Percentiles rank a stretch among this genome's conserved stretches.
phyloP scores from a whole-genome alignment of 208 protist genomes.

The Leishmania turanica region DNA sequence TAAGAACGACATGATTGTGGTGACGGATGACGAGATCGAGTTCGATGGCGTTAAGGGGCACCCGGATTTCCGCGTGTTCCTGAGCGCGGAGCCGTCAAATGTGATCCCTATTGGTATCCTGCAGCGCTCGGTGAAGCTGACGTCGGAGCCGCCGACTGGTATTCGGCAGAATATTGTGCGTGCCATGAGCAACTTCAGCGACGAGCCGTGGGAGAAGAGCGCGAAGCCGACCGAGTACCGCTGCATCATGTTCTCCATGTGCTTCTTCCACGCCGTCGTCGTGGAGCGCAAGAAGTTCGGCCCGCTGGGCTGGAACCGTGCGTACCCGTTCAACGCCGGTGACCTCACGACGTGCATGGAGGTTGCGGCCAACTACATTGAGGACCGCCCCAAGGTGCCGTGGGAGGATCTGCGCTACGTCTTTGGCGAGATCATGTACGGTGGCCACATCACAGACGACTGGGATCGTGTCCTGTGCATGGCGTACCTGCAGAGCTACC shows the following conservation, averaged over 20 bases:
- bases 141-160: conserved; percentile 98
- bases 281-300: conserved; percentile 99
- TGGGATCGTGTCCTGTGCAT: conserved; percentile 97
- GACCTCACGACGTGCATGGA: conserved; percentile 97
- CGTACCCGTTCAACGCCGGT: conserved; percentile 98
- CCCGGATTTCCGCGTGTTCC: conserved; percentile 97
- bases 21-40: conserved; percentile 90
- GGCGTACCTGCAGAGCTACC: conserved; percentile 94
- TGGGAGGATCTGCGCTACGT: conserved; percentile 99
- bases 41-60: conserved; percentile 93
- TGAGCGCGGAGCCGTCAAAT: conserved; percentile 96
- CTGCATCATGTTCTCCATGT: conserved; percentile 98
- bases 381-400: conserved; percentile 96
- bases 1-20: conserved; percentile 44
- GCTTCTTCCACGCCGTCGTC: conserved; percentile 98
- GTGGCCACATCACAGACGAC: conserved; percentile 99
- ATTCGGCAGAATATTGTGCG: conserved; percentile 97
- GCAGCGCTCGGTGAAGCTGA: conserved; percentile 98
- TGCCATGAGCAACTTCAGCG: conserved; percentile 95
- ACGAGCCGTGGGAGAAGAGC: conserved; percentile 96
- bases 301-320: conserved; percentile 97
- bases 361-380: conserved; percentile 98
- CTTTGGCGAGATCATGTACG: conserved; percentile 99
- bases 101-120: conserved; percentile 97
- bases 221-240: conserved; percentile 97